A percentile compares a stretch with the other conserved stretches of the same genome.
These are phyloP conservation scores for Biscutella laevigata DNA, from an alignment of 441 rosid genomes.

Conservation along the genomic window DNA sequence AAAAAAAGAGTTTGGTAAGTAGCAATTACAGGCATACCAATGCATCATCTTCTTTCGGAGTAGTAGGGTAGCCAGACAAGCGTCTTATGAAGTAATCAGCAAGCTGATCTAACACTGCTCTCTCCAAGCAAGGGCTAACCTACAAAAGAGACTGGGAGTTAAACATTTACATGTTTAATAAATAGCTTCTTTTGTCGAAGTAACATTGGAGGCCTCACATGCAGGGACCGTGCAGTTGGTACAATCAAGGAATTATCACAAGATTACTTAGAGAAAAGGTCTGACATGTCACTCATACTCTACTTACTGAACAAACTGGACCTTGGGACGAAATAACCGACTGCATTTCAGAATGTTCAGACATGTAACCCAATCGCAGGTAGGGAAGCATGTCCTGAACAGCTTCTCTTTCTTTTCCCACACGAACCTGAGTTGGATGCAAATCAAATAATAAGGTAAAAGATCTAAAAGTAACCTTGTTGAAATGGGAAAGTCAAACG, in stretches of 20 bases:
- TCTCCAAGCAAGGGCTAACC: conserved; percentile 93
- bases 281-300: conserved; percentile 3
- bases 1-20: not conserved
- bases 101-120: conserved; percentile 85
- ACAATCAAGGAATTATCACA: conserved; percentile 8
- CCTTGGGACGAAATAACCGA: conserved; percentile 93
- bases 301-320: conserved; percentile 81
- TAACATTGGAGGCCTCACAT: conserved; percentile 2
- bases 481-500: not conserved
- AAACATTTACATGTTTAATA: conserved; percentile 1
- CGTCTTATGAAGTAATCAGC: conserved; percentile 64
- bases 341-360: conserved; percentile 85
- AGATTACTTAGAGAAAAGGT: not conserved
- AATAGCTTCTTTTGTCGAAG: not conserved
- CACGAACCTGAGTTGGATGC: conserved; percentile 46
- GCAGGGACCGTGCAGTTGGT: not conserved
- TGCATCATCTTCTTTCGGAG: conserved; percentile 64
- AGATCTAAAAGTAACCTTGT: conserved; percentile 8
- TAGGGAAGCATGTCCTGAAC: conserved; percentile 84
- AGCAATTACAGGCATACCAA: conserved; percentile 35
- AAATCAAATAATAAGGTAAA: conserved; percentile 11
- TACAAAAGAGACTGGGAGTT: conserved; percentile 25
- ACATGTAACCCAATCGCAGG: conserved; percentile 80
- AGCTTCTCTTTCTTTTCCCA: conserved; percentile 84
- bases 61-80: conserved; percentile 70